Percentiles rank a stretch among this genome's conserved stretches.
Evolutionary conservation across 441 rosid species (phyloP).

Genomic region (Gossypium davidsonii): DNA sequence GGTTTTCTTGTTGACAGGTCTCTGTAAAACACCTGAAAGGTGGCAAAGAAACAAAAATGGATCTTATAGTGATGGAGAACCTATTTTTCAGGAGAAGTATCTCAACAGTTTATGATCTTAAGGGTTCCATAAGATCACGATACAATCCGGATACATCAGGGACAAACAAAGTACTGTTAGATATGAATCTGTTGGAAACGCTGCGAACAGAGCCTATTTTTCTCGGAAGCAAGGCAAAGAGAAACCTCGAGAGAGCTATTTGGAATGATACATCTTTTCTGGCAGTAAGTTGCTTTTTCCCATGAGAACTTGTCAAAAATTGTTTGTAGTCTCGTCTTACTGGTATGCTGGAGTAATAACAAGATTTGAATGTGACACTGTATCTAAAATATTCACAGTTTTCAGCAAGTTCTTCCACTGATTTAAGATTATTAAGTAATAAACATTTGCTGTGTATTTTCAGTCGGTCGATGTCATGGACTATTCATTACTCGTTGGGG

Average conservation of each 20-base stretch:
- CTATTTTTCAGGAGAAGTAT: conserved; percentile 73
- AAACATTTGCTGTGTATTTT: background rate
- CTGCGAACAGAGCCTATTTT: conserved; percentile 82
- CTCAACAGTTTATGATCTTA: conserved; percentile 70
- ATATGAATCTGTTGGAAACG: conserved; percentile 72
- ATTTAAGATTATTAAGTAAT: background rate
- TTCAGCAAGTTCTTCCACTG: background rate
- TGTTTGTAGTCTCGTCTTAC: background rate
- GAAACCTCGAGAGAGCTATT: conserved; percentile 85
- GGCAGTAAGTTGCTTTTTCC: conserved; percentile 52
- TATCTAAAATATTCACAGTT: background rate
- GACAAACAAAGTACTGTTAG: conserved; percentile 63
- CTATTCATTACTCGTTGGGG: conserved; percentile 88
- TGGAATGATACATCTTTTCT: conserved; percentile 86
- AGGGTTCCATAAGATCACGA: conserved; percentile 77
- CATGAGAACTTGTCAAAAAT: background rate
- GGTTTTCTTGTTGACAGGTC: conserved; percentile 42
- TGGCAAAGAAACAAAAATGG: conserved; percentile 87
- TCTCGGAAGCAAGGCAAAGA: conserved; percentile 84
- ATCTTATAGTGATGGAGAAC: conserved; percentile 94
- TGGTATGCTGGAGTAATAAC: background rate
- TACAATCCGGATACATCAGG: conserved; percentile 79
- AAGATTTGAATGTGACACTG: background rate
- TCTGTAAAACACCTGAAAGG: conserved; percentile 65
- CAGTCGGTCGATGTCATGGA: conserved; percentile 90